Evolutionary conservation across 108 stramenopile species (phyloP).

Genomic region (Pseudonitzschia delicatissima): DNA sequence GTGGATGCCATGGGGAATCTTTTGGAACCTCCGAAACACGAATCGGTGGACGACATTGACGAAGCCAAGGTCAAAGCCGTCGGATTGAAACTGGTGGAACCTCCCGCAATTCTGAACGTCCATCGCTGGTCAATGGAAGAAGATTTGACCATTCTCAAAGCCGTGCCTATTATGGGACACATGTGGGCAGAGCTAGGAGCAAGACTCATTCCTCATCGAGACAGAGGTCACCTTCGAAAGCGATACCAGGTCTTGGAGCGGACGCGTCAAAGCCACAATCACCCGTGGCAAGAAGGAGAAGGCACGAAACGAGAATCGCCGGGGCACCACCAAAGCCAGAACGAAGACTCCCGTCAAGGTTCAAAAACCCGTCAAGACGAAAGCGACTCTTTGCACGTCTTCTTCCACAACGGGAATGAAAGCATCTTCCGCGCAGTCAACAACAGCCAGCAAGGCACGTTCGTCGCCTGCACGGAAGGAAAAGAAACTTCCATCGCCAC

Average conservation of each 20-base stretch:
- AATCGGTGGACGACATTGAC: constrained; percentile 47
- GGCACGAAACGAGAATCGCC: background rate
- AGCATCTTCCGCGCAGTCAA: background rate
- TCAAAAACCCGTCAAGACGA: background rate
- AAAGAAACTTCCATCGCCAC: background rate
- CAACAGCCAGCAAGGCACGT: background rate
- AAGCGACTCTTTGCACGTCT: background rate
- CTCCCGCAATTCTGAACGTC: constrained; percentile 80
- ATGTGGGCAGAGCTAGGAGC: constrained; percentile 83
- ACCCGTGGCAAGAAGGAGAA: constrained; percentile 17
- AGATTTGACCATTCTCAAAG: constrained; percentile 73
- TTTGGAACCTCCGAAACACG: constrained; percentile 51
- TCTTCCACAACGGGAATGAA: background rate
- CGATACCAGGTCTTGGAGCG: constrained; percentile 81
- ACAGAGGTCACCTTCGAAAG: constrained; percentile 81
- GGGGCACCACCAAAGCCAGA: constrained; percentile 5
- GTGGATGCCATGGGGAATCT: constrained; percentile 73
- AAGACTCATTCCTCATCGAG: constrained; percentile 76
- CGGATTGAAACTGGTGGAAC: constrained; percentile 43
- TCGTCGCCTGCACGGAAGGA: background rate
- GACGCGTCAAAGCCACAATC: constrained; percentile 59
- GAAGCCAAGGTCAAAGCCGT: constrained; percentile 34
- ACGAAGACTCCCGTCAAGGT: constrained; percentile 6
- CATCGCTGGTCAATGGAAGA: constrained; percentile 88
- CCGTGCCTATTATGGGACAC: constrained; percentile 75